Evolutionary conservation across 1,284 basidiomycete genomes (phyloP).

Genomic region (Marasmius tenuissimus): DNA sequence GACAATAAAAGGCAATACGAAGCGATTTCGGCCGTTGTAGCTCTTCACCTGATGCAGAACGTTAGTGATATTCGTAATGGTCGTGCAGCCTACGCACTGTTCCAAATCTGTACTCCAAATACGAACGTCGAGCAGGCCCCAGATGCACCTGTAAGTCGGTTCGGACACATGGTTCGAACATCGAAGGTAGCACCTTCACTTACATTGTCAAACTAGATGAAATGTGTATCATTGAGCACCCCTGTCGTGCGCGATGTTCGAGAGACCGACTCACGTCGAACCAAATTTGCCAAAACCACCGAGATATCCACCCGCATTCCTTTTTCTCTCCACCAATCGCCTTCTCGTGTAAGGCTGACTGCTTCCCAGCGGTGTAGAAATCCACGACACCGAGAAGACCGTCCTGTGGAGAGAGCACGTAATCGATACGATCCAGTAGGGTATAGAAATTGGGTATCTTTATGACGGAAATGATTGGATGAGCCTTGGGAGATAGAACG

Average conservation of each 20-base stretch:
- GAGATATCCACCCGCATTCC: conserved; percentile 70
- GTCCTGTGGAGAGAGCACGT: conserved; percentile 62
- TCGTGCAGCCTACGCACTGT: conserved; percentile 40
- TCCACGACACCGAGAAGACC: conserved; percentile 77
- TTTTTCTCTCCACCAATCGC: conserved; percentile 73
- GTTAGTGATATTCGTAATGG: conserved; percentile 4
- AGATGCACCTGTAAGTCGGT: conserved; percentile 34
- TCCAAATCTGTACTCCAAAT: conserved; percentile 82
- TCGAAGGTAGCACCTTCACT: background rate
- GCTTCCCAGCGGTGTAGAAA: conserved; percentile 76
- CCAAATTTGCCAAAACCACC: conserved; percentile 85
- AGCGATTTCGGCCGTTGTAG: conserved; percentile 76
- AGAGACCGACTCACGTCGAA: conserved; percentile 61
- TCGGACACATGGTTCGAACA: background rate
- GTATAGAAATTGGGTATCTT: conserved; percentile 75
- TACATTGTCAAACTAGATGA: conserved; percentile 1
- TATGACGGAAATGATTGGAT: background rate
- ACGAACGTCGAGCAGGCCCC: conserved; percentile 69
- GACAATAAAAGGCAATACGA: conserved; percentile 69
- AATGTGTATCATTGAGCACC: background rate
- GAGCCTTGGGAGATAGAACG: background rate
- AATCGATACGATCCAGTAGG: conserved; percentile 70
- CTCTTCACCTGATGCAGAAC: conserved; percentile 47
- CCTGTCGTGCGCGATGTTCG: background rate
- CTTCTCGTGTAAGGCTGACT: conserved; percentile 55